Evolutionary conservation across 257 asterid species (phyloP).

Genomic region (Petunia secreta): DNA sequence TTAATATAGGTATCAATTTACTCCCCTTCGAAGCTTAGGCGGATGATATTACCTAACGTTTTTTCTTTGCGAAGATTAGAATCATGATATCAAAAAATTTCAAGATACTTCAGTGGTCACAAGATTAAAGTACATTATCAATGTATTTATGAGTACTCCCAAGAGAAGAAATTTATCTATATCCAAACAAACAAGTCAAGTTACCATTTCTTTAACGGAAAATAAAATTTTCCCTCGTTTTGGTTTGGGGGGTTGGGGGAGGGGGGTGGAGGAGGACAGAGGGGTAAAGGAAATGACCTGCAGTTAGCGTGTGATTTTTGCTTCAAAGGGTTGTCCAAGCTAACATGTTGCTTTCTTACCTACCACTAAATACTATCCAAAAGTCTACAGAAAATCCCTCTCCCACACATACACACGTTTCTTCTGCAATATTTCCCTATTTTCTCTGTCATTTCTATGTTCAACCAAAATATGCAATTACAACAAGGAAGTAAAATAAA

Average conservation of each 20-base stretch:
- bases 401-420: not conserved
- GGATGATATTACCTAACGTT: no score
- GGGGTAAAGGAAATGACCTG: no score
- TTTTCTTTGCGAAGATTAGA: no score
- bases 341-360: conserved; percentile 51
- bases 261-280: no score
- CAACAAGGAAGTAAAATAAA: not conserved
- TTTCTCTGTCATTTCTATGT: not conserved
- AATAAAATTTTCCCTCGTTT: not conserved
- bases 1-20: no score
- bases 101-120: no score
- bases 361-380: conserved; percentile 26
- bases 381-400: not conserved
- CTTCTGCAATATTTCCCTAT: conserved; percentile 2
- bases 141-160: no score
- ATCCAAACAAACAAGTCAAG: conserved; percentile 20
- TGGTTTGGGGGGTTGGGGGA: not conserved
- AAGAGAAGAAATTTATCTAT: not conserved
- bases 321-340: conserved; percentile 34
- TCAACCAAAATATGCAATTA: not conserved
- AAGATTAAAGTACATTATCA: no score
- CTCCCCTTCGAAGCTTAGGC: no score
- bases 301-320: conserved; percentile 21
- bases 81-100: no score
- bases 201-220: not conserved